A percentile compares a stretch with the other conserved stretches of the same genome.
Conservation (phyloP, 192 early-diverging fungal species). For the Entomortierella beljakovae region DNA sequence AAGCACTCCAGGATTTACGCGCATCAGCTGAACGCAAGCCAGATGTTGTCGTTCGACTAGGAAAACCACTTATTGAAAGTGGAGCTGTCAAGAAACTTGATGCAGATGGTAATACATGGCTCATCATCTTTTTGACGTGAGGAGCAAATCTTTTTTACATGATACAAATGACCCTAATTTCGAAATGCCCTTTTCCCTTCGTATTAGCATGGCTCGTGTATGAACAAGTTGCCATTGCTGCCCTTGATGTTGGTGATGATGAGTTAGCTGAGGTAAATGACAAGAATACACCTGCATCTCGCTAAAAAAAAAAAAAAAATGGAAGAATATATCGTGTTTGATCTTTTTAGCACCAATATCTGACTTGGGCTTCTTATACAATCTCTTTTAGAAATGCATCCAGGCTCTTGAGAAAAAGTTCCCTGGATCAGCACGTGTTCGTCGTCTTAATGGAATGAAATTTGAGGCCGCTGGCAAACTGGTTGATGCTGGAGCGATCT, state of each 20-base stretch:
- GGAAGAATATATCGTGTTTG: no score
- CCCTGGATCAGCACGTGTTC: slow-evolving; percentile 74
- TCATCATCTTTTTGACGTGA: neutral
- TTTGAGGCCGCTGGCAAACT: slow-evolving; percentile 82
- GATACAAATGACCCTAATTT: neutral
- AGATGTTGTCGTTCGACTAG: slow-evolving; percentile 57
- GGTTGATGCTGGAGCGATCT: slow-evolving; percentile 74
- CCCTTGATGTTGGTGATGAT: slow-evolving; percentile 82
- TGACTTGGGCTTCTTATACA: neutral
- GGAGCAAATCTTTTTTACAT: neutral
- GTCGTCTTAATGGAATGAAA: slow-evolving; percentile 81
- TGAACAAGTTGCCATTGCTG: slow-evolving; percentile 87
- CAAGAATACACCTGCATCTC: no score
- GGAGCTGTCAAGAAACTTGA: slow-evolving; percentile 53
- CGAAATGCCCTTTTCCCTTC: neutral
- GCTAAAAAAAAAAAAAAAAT: no score
- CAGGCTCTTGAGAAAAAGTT: slow-evolving; percentile 73
- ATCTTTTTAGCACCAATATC: neutral
- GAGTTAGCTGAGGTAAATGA: slow-evolving; percentile 65
- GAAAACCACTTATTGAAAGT: slow-evolving; percentile 43
- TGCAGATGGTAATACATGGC: slow-evolving; percentile 48
- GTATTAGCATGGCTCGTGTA: slow-evolving; percentile 73
- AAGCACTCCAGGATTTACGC: slow-evolving; percentile 59
- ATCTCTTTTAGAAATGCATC: slow-evolving; percentile 63
- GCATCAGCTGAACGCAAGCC: slow-evolving; percentile 59